Percentiles rank a stretch among this genome's conserved stretches.
phyloP scores from a whole-genome alignment of 2,329 filamentous ascomycete genomes.

The Cercospora canescens region DNA sequence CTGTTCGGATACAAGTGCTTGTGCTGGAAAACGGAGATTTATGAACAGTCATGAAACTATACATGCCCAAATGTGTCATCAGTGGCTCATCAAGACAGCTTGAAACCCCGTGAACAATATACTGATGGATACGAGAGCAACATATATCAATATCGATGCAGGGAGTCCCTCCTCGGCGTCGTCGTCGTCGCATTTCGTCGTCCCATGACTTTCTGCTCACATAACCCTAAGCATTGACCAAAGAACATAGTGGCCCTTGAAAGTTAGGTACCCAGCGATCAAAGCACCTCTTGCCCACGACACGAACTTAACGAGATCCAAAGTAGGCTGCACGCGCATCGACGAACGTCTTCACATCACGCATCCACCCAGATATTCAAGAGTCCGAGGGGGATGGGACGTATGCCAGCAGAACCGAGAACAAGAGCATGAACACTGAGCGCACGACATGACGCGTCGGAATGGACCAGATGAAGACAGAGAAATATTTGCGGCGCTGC shows the following conservation, averaged over 20 bases:
- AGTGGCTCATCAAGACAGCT: neutral
- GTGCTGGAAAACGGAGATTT: neutral
- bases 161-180: neutral
- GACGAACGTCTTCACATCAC: neutral
- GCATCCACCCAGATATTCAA: neutral
- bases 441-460: neutral
- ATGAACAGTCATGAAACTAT: neutral
- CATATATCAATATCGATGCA: neutral
- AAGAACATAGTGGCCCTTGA: neutral
- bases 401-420: neutral
- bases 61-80: neutral
- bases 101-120: neutral
- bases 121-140: too few relatives aligned
- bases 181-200: neutral
- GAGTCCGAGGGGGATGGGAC: neutral
- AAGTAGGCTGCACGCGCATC: neutral
- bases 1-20: too few relatives aligned
- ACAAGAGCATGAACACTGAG: neutral
- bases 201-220: neutral
- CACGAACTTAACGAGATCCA: neutral
- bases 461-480: neutral
- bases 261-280: neutral
- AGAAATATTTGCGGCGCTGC: too few relatives aligned
- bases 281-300: neutral
- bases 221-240: conserved; percentile 2